Percentiles rank a stretch among this genome's conserved stretches.
Conservation (phyloP, 306 rosid species). For the Hippophae rhamnoides region DNA sequence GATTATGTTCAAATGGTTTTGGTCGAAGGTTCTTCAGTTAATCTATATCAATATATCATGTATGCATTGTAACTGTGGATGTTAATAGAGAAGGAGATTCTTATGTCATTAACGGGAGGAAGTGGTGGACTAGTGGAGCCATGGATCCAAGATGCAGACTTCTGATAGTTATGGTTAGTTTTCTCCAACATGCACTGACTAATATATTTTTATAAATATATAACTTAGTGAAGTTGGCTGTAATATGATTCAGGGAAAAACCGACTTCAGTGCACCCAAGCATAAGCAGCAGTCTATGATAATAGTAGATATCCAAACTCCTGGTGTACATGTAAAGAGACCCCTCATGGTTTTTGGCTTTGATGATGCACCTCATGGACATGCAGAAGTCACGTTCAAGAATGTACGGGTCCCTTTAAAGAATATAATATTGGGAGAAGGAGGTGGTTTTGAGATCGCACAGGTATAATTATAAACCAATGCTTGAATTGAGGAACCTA, state of each 20-base stretch:
- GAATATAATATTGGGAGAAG: conserved; percentile 83
- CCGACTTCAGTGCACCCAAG: conserved; percentile 66
- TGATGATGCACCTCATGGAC: conserved; percentile 99
- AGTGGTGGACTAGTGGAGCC: conserved; percentile 99
- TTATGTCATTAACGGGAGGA: conserved; percentile 71
- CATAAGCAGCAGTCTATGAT: conserved; percentile 97
- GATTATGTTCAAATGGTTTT: neutral
- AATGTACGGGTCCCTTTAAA: conserved; percentile 67
- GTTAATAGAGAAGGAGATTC: conserved; percentile 64
- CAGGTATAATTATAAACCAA: conserved; percentile 43
- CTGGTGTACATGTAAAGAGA: conserved; percentile 73
- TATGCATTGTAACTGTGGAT: neutral
- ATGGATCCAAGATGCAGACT: conserved; percentile 95
- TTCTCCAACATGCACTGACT: conserved; percentile 16
- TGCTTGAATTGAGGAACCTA: neutral
- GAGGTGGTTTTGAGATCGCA: conserved; percentile 96
- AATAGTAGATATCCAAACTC: conserved; percentile 74
- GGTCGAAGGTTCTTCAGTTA: neutral
- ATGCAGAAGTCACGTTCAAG: conserved; percentile 75
- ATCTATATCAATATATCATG: neutral
- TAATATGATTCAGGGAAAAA: conserved; percentile 67
- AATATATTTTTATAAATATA: conserved; percentile 3
- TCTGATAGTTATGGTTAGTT: conserved; percentile 87
- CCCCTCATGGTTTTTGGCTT: conserved; percentile 83
- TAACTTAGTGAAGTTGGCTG: conserved; percentile 16